A percentile compares a stretch with the other conserved stretches of the same genome.
Evolutionary conservation across 805 yeast species (phyloP).

Genomic region (Teunomyces gatunensis): DNA sequence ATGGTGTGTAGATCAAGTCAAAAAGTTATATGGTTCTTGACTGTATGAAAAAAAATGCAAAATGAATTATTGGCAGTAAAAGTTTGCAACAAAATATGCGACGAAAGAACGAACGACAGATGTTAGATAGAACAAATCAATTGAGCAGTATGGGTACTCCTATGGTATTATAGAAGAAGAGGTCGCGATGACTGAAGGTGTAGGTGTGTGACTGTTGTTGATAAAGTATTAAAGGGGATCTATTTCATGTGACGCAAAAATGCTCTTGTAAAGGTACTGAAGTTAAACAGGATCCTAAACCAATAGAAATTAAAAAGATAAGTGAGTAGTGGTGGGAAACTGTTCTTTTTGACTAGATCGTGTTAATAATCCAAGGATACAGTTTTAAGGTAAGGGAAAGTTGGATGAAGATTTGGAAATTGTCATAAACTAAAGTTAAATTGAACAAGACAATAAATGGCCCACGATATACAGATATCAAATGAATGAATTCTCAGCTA

Average conservation of each 20-base stretch:
- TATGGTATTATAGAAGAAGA: background rate
- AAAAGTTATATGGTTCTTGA: background rate
- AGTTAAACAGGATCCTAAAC: background rate
- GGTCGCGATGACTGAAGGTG: background rate
- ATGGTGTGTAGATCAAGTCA: slow-evolving; percentile 4
- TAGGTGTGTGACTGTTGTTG: too few species aligned
- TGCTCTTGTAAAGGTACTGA: background rate
- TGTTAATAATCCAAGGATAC: background rate
- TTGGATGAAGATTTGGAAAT: background rate
- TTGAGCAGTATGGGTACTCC: background rate
- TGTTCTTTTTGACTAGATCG: background rate
- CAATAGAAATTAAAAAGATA: background rate
- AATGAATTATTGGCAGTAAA: slow-evolving; percentile 1
- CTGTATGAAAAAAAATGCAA: background rate
- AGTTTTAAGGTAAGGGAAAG: background rate
- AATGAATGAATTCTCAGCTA: slow-evolving; percentile 1
- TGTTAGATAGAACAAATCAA: background rate
- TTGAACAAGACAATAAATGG: background rate
- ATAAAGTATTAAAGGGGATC: background rate
- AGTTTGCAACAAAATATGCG: slow-evolving; percentile 3
- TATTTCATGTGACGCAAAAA: background rate
- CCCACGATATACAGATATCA: background rate
- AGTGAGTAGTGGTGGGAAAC: background rate
- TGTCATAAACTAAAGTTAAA: background rate
- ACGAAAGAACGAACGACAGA: background rate